A percentile compares a stretch with the other conserved stretches of the same genome.
These are phyloP conservation scores for Puccinellia tenuiflora DNA, from an alignment of 176 grass and related monocot genomes.

Conservation along the genomic window DNA sequence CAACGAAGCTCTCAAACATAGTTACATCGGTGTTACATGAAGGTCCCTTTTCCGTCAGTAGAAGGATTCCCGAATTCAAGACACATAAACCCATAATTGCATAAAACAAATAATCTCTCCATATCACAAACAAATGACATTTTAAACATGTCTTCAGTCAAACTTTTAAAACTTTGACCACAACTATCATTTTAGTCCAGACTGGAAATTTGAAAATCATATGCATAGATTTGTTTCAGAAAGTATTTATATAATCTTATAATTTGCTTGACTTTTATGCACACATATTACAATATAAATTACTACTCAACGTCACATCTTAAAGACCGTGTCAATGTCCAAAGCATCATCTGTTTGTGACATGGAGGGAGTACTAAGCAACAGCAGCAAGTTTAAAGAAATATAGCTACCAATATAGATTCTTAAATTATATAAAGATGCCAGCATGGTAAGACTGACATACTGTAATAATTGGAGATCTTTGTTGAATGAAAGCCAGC, in stretches of 20 bases:
- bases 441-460: background rate
- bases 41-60: background rate
- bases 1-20: background rate
- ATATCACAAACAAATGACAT: background rate
- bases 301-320: background rate
- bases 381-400: background rate
- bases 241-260: background rate
- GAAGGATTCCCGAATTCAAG: background rate
- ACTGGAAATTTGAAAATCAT: background rate
- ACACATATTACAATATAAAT: background rate
- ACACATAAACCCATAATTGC: background rate
- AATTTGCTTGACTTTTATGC: background rate
- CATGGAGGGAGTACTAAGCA: background rate
- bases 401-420: background rate
- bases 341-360: background rate
- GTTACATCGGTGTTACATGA: background rate
- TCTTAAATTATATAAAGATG: background rate
- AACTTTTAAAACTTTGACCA: background rate
- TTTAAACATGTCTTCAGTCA: background rate
- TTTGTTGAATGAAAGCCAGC: conserved; percentile 81
- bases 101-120: background rate
- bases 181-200: background rate
- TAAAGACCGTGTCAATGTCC: background rate
- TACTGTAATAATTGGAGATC: conserved; percentile 87
- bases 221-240: background rate